Percentiles rank a stretch among this genome's conserved stretches.
Evolutionary conservation across 129 eudicot species (phyloP).

Genomic region (Flaveria linearis): DNA sequence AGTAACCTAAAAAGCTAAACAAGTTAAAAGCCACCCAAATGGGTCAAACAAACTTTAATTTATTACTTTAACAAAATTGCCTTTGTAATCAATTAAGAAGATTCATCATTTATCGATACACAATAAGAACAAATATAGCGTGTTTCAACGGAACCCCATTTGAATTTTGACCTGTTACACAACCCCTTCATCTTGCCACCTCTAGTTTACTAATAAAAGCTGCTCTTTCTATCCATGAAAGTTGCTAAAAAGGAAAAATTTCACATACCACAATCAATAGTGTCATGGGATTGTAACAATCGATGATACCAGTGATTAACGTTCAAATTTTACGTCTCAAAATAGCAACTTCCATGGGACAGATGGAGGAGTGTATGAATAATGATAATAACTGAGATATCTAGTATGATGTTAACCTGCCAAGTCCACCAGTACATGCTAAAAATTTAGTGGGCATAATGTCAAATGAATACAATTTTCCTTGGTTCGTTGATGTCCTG

Average conservation of each 20-base stretch:
- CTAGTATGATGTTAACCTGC: conserved; percentile 48
- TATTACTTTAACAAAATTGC: not conserved
- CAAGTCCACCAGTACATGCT: conserved; percentile 67
- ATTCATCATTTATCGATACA: not conserved
- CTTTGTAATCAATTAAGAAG: not conserved
- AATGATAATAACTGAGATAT: not conserved
- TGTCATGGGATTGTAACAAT: not conserved
- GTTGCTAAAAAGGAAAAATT: not conserved
- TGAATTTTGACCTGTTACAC: not conserved
- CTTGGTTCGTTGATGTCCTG: conserved; percentile 37
- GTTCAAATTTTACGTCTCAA: not conserved
- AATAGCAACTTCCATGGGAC: not conserved
- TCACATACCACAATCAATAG: too few relatives aligned
- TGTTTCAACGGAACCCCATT: too few relatives aligned
- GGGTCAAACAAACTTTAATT: not conserved
- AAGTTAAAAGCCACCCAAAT: not conserved
- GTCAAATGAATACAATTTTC: conserved; percentile 56
- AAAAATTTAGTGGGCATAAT: conserved; percentile 61
- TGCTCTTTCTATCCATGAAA: conserved; percentile 3
- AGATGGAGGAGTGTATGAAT: not conserved
- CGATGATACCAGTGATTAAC: not conserved
- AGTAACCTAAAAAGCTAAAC: not conserved
- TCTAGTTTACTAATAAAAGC: conserved; percentile 5
- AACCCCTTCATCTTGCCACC: conserved; percentile 6
- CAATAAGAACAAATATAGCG: too few relatives aligned